Conservation (phyloP, 2,329 filamentous ascomycete species). For the Hypoxylon sp. region DNA sequence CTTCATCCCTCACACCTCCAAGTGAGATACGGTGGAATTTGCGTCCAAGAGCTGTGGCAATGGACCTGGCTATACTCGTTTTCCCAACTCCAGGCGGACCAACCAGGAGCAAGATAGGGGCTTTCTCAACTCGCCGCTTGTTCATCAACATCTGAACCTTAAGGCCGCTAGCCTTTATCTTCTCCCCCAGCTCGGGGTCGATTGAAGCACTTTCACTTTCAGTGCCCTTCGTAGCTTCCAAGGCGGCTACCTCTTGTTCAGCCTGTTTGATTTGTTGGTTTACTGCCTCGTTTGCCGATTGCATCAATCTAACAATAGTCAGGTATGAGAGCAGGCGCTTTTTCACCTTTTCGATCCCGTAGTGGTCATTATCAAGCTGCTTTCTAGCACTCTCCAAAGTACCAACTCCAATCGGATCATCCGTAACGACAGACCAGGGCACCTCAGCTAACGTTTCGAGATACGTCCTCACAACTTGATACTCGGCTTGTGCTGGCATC, state of each 20-base stretch:
- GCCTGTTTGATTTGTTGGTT: conserved; percentile 78
- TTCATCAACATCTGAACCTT: conserved; percentile 80
- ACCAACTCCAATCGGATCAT: conserved; percentile 83
- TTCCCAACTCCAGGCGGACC: conserved; percentile 96
- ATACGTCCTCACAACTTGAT: conserved; percentile 92
- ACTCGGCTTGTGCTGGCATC: conserved; percentile 95
- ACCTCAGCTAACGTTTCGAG: conserved; percentile 94
- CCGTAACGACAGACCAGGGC: conserved; percentile 85
- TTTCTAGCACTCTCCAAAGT: conserved; percentile 82
- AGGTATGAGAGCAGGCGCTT: conserved; percentile 94
- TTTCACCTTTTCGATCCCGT: conserved; percentile 96
- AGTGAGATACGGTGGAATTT: conserved; percentile 98
- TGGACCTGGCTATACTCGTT: conserved; percentile 91
- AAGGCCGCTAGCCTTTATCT: conserved; percentile 57
- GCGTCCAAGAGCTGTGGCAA: conserved; percentile 88
- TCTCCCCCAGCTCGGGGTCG: conserved; percentile 51
- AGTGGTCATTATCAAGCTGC: conserved; percentile 95
- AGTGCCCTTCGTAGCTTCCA: conserved; percentile 54
- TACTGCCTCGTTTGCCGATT: conserved; percentile 84
- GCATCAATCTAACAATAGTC: conserved; percentile 94
- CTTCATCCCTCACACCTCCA: conserved; percentile 93
- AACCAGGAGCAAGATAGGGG: conserved; percentile 90
- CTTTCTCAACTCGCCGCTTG: conserved; percentile 91
- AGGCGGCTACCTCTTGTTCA: conserved; percentile 62
- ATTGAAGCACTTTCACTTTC: conserved; percentile 43